Conservation (phyloP, 2,329 filamentous ascomycete genomes). For the Diaporthe eres region DNA sequence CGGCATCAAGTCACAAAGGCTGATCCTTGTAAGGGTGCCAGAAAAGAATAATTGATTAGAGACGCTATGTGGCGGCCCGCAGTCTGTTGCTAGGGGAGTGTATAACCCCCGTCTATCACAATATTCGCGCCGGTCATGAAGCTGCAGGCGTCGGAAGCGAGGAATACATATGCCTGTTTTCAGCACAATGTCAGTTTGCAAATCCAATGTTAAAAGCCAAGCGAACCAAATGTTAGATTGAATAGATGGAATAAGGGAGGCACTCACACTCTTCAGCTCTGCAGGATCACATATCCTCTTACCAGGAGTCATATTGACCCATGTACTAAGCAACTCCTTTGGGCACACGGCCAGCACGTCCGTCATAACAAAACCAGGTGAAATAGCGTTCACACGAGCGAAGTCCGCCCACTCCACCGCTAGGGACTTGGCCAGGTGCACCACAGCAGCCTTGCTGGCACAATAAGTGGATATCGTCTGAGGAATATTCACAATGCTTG, state of each 20-base stretch:
- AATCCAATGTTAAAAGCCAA: not conserved
- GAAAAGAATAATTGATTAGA: not conserved
- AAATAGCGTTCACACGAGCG: constrained; percentile 40
- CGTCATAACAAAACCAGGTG: constrained; percentile 44
- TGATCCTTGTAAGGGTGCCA: not conserved
- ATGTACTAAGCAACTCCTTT: constrained; percentile 42
- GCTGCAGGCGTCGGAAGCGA: constrained; percentile 61
- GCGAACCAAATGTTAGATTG: not conserved
- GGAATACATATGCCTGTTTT: constrained; percentile 60
- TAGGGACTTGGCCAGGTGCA: constrained; percentile 38
- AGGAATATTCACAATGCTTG: constrained; percentile 43
- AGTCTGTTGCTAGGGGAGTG: constrained; percentile 33
- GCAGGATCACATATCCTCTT: constrained; percentile 41
- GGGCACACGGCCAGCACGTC: constrained; percentile 43
- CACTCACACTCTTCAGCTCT: constrained; percentile 44
- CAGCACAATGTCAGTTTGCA: not conserved
- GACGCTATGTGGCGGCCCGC: not conserved
- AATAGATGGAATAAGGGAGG: not conserved
- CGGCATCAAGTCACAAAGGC: not conserved
- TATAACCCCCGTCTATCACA: constrained; percentile 64
- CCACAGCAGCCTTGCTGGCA: constrained; percentile 33
- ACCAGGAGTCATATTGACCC: constrained; percentile 43
- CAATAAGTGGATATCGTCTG: constrained; percentile 37
- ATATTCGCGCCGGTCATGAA: constrained; percentile 65
- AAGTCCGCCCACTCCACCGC: constrained; percentile 37